These are phyloP conservation scores for Scenedesmus sp. DNA, from an alignment of 163 green algal species.

Conservation along the genomic window DNA sequence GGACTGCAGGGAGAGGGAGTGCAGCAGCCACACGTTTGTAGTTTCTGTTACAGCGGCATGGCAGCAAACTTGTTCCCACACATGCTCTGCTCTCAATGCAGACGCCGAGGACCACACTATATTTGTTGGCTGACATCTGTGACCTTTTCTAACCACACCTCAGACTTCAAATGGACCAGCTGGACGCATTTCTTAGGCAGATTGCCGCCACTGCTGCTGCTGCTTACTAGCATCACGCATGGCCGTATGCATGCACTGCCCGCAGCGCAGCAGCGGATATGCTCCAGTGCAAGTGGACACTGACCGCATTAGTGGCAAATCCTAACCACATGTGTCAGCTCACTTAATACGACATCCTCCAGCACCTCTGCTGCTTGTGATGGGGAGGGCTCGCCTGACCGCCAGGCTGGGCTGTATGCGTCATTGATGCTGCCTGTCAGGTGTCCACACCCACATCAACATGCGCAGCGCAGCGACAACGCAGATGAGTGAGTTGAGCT, in stretches of 20 bases:
- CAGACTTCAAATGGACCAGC: too few species aligned
- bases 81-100: too few species aligned
- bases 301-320: not conserved
- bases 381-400: constrained; percentile 44
- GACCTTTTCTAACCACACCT: too few species aligned
- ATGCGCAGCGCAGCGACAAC: too few species aligned
- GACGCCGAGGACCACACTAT: too few species aligned
- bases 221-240: not conserved
- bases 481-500: too few species aligned
- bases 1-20: constrained; percentile 24
- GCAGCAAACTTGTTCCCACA: too few species aligned
- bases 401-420: constrained; percentile 69
- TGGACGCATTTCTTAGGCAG: too few species aligned
- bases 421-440: constrained; percentile 36
- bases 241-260: not conserved
- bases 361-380: constrained; percentile 44
- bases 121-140: too few species aligned
- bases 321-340: not conserved
- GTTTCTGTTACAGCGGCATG: too few species aligned
- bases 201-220: not conserved
- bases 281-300: not conserved
- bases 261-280: not conserved
- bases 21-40: not conserved
- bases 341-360: not conserved
- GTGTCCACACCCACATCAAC: too few species aligned